These are phyloP conservation scores for Solanum paucissectum DNA, from an alignment of 257 asterid genomes.

Conservation along the genomic window DNA sequence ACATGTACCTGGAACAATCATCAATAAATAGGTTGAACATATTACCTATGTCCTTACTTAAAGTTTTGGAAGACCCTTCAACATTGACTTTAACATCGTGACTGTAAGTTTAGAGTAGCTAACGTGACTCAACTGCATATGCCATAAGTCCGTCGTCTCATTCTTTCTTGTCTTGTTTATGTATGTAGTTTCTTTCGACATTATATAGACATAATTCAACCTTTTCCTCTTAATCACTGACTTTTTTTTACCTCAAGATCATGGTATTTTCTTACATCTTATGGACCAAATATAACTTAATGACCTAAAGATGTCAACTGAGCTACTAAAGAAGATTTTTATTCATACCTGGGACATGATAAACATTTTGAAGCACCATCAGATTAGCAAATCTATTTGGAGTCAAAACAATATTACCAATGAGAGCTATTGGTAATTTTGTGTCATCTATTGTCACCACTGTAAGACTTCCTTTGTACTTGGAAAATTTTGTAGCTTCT, in stretches of 20 bases:
- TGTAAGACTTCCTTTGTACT: not conserved
- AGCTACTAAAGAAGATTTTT: not conserved
- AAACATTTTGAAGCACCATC: too few relatives aligned
- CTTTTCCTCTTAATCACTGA: not conserved
- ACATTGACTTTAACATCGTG: not conserved
- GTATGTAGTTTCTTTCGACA: not conserved
- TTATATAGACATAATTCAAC: not conserved
- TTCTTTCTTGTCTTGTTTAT: not conserved
- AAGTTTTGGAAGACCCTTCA: not conserved
- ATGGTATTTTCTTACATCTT: not conserved
- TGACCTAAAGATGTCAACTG: not conserved
- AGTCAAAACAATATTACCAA: too few relatives aligned
- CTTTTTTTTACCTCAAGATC: not conserved
- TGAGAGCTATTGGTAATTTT: not conserved
- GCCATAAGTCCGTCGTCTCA: not conserved
- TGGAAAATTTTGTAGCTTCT: too few relatives aligned
- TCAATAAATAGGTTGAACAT: not conserved
- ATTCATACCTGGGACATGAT: not conserved
- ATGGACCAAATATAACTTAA: not conserved
- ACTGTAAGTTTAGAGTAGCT: not conserved
- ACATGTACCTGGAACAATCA: not conserved
- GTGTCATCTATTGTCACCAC: not conserved
- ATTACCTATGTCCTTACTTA: not conserved
- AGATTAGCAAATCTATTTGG: not conserved
- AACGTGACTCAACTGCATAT: not conserved